These are phyloP conservation scores for Curvularia verruculosa DNA, from an alignment of 2,329 filamentous ascomycete genomes.

Conservation along the genomic window DNA sequence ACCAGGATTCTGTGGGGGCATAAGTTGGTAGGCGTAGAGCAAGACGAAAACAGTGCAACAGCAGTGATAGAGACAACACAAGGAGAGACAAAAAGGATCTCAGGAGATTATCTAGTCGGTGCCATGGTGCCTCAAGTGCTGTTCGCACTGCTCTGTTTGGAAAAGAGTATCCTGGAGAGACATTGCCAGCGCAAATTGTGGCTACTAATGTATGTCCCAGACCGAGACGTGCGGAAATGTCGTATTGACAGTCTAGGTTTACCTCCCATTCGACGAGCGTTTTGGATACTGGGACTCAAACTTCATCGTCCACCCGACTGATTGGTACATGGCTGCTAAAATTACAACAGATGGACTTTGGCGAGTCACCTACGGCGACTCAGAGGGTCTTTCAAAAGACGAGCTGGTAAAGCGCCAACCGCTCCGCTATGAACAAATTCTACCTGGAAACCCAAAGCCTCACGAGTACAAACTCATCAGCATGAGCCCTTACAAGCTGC, in stretches of 20 bases:
- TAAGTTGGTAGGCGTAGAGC: slow-evolving; percentile 39
- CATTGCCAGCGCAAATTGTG: slow-evolving; percentile 65
- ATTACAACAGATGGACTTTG: slow-evolving; percentile 66
- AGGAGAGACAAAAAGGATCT: slow-evolving; percentile 34
- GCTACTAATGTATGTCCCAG: slow-evolving; percentile 62
- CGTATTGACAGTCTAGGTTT: slow-evolving; percentile 54
- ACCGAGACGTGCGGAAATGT: neutral
- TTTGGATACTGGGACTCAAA: slow-evolving; percentile 63
- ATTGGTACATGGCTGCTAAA: slow-evolving; percentile 68
- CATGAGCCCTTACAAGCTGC: slow-evolving; percentile 66
- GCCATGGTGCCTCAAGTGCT: slow-evolving; percentile 44
- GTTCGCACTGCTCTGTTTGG: slow-evolving; percentile 43
- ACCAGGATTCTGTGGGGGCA: slow-evolving; percentile 42
- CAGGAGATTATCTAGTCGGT: slow-evolving; percentile 44
- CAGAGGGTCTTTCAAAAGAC: slow-evolving; percentile 58
- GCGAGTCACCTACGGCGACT: slow-evolving; percentile 68
- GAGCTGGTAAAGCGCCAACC: slow-evolving; percentile 62
- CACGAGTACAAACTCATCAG: slow-evolving; percentile 63
- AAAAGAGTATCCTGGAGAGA: slow-evolving; percentile 62
- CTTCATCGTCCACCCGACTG: slow-evolving; percentile 66
- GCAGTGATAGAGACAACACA: slow-evolving; percentile 35
- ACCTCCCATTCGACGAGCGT: slow-evolving; percentile 63
- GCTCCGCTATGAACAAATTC: slow-evolving; percentile 62
- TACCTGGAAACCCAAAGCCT: slow-evolving; percentile 65
- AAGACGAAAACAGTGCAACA: slow-evolving; percentile 38